Evolutionary conservation across 768 basidiomycete species (phyloP), one percentile per base, ranked within the genome.

Genomic region (Sporobolomyces phaffii): DNA sequence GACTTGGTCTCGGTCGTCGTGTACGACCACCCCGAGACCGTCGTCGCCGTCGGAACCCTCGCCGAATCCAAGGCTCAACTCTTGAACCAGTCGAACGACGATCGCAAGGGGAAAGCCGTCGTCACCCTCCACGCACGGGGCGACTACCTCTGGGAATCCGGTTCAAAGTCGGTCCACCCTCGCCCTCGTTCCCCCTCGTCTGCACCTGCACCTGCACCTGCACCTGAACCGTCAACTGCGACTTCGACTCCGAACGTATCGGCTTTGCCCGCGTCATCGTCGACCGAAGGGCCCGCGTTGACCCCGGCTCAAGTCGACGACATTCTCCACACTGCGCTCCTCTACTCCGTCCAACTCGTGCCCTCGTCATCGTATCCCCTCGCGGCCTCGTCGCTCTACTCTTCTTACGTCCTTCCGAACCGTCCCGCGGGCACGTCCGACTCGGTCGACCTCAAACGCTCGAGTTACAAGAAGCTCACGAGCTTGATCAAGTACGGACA

Each of bases 71-170:
- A 45, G 36, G 20, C 26, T 13, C 38, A 53, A 20, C 43, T 71
- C 15, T 1, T 60, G 7, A 31, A 47, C n/a, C 11, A 54, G 28
- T 48, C 59, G 38, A 24, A 33, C 6, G 17, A 17, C 38, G 38
- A 9, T 38, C 38, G 17, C 3, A 63, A 63, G 43, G 70, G 65
- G 8, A 62, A 60, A 48, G 70, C 65, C 20, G 70, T 67, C 15
- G 5, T 60, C 14, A 71, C 70, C 1, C 61, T 71, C 1, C 70
- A 71, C 33, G 70, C 70, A 2, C 36, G 70, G 11, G 70, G 70
- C 22, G 70, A 71, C 49, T 63, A 36, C 40, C 57, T 70, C 2
- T 70, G 64, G 64, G 24, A 49, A 17, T 26, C 51, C 3, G 69
- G 69, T 17, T 62, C 63, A 2, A 36, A 22, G 22, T 29, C 22